Evolutionary conservation across 192 early-diverging fungal species (phyloP), one percentile per base, ranked within the genome.

Genomic region (Dimargaris xerosporica): DNA sequence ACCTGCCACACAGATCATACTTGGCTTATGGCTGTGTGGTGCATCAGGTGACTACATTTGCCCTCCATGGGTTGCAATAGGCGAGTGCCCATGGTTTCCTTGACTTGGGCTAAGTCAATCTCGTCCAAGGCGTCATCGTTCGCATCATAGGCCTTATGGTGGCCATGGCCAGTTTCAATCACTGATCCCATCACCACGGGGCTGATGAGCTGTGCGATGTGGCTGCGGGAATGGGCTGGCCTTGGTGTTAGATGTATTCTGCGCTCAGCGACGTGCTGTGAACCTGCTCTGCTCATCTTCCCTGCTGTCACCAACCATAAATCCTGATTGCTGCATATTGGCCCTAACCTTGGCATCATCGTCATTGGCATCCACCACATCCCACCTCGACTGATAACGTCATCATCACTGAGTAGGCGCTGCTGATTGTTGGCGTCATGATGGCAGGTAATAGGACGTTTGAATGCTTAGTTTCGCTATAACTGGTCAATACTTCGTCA

Each of bases 71-170:
- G 69, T 19, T 75, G 64, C 12, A 60, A 65, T 62, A 68, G 71
- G 72, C 81, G 80, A 48, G 76, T 81, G 60, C 81, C 87, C 41
- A 80, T 80, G 69, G 94, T 96, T 64, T 94, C 94, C 44, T 85
- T 84, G 31, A 99, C 78, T 30, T 96, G 78, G 25, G 88, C 91
- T 56, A 94, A 67, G 69, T 99, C 96, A 61, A 97, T 94, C 19
- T 93, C 94, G 26, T 92, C 89, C 17, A 93, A 70, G 44, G 83
- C 81, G 51, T 94, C 88, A 56, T 90, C 87, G 41, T 64, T 64
- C 16, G 16, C 34, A 41, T 60, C 48, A 17, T 65, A 29, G 39
- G 25, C 43, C 61, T 48, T 50, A 17, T 45, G 64, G 25, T 19
- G 13, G 16, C 56, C 64, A 62, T 71, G 23, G 25, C 45, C 51